Evolutionary conservation across 345 rosid species (phyloP).

Genomic region (Turnera subulata): DNA sequence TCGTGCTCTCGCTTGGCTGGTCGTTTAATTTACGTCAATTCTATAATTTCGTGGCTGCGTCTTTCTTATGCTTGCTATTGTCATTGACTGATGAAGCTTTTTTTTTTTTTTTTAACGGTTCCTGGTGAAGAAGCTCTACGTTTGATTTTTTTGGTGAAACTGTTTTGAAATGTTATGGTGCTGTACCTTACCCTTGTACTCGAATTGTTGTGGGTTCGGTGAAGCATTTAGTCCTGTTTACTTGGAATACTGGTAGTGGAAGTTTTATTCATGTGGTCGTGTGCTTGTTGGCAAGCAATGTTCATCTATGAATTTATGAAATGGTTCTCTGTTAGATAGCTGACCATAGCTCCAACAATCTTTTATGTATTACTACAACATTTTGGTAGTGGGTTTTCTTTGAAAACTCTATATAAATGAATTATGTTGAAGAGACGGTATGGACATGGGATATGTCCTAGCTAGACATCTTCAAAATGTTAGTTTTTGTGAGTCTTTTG

Average conservation of each 20-base stretch:
- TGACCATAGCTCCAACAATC: neutral
- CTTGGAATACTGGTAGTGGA: neutral
- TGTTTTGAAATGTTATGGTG: too few species aligned
- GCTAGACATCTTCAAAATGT: too few species aligned
- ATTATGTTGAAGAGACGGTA: too few species aligned
- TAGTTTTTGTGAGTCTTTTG: neutral
- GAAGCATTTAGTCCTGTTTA: too few species aligned
- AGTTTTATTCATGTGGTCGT: neutral
- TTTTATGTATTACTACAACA: neutral
- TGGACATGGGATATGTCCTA: too few species aligned
- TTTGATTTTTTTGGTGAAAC: too few species aligned
- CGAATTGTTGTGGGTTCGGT: too few species aligned
- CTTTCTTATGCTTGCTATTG: neutral
- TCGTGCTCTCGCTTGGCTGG: conserved; percentile 2
- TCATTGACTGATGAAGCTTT: neutral
- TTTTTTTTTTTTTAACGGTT: too few species aligned
- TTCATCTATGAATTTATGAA: neutral
- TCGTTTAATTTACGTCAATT: neutral
- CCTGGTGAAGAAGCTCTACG: too few species aligned
- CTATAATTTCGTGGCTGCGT: neutral
- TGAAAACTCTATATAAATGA: too few species aligned
- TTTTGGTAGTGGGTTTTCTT: neutral
- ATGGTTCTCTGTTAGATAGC: neutral
- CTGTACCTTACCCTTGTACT: too few species aligned
- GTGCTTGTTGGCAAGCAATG: neutral